Evolutionary conservation across 1,284 basidiomycete species (phyloP).

Genomic region (Boletus sp.): DNA sequence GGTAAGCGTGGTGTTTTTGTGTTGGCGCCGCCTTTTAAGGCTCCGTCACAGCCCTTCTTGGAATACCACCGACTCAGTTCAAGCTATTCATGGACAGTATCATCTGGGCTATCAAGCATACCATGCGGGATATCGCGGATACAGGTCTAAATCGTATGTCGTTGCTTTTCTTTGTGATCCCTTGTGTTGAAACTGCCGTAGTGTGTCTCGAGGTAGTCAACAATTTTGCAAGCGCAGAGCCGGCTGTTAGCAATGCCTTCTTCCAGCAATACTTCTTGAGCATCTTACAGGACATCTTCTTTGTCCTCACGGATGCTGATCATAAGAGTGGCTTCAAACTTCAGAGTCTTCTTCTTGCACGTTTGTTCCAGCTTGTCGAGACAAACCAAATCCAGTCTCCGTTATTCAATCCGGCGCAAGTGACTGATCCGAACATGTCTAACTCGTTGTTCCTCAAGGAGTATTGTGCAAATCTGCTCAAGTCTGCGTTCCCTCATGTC

Average conservation of each 20-base stretch:
- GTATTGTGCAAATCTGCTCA: constrained; percentile 84
- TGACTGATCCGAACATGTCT: constrained; percentile 71
- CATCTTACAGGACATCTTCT: constrained; percentile 96
- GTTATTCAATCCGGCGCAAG: constrained; percentile 77
- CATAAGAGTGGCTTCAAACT: constrained; percentile 98
- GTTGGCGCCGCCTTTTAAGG: background rate
- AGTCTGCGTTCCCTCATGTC: constrained; percentile 88
- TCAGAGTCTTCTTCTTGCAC: constrained; percentile 84
- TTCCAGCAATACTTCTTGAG: constrained; percentile 92
- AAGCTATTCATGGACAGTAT: constrained; percentile 98
- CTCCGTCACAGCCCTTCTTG: constrained; percentile 64
- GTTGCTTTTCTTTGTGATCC: constrained; percentile 1
- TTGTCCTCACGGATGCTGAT: constrained; percentile 95
- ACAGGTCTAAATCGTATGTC: constrained; percentile 82
- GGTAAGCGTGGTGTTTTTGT: constrained; percentile 44
- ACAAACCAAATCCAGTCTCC: constrained; percentile 79
- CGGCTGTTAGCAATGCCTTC: constrained; percentile 74
- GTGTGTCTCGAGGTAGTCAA: constrained; percentile 94
- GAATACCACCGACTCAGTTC: constrained; percentile 89
- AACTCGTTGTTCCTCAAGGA: constrained; percentile 85
- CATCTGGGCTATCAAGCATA: constrained; percentile 99
- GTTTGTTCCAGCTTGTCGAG: constrained; percentile 93
- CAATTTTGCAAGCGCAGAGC: constrained; percentile 87
- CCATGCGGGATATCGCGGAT: constrained; percentile 98
- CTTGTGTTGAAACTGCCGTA: constrained; percentile 31